Evolutionary conservation across 2,329 filamentous ascomycete species (phyloP).

Genomic region (Didymella segeticola): DNA sequence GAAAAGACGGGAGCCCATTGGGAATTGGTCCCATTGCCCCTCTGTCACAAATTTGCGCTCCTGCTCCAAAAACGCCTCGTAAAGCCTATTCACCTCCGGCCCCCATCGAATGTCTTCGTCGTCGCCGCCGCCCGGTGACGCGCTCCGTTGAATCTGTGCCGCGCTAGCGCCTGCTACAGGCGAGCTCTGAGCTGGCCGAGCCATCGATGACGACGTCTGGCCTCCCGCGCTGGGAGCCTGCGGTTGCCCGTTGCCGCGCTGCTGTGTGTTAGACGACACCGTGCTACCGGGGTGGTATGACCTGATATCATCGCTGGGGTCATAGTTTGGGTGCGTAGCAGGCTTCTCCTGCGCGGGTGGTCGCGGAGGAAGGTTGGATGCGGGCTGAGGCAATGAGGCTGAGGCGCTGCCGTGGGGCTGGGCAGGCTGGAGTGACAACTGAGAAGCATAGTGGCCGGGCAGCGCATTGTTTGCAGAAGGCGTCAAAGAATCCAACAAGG

Average conservation of each 20-base stretch:
- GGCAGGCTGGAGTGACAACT: constrained; percentile 39
- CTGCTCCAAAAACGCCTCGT: constrained; percentile 75
- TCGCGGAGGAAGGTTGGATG: constrained; percentile 54
- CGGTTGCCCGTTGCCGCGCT: constrained; percentile 29
- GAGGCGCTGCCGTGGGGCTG: constrained; percentile 44
- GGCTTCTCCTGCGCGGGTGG: constrained; percentile 59
- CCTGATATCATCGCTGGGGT: constrained; percentile 56
- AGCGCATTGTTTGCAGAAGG: constrained; percentile 41
- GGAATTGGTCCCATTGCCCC: constrained; percentile 82
- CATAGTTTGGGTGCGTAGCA: constrained; percentile 56
- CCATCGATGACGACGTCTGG: constrained; percentile 22
- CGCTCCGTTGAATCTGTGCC: constrained; percentile 33
- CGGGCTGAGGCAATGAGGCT: constrained; percentile 47
- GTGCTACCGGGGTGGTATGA: constrained; percentile 58
- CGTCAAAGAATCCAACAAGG: constrained; percentile 54
- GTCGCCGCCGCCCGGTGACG: constrained; percentile 38
- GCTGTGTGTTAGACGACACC: constrained; percentile 44
- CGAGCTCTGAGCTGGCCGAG: constrained; percentile 38
- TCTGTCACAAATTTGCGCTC: constrained; percentile 79
- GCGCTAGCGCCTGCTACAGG: constrained; percentile 36
- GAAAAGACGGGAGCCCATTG: constrained; percentile 77
- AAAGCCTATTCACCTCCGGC: constrained; percentile 68
- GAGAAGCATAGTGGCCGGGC: constrained; percentile 44
- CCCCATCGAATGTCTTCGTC: constrained; percentile 60
- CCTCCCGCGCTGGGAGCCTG: constrained; percentile 34